Base-by-base conservation (phyloP, 2,329 filamentous ascomycete species). In the Mycocentrospora acerina region DNA sequence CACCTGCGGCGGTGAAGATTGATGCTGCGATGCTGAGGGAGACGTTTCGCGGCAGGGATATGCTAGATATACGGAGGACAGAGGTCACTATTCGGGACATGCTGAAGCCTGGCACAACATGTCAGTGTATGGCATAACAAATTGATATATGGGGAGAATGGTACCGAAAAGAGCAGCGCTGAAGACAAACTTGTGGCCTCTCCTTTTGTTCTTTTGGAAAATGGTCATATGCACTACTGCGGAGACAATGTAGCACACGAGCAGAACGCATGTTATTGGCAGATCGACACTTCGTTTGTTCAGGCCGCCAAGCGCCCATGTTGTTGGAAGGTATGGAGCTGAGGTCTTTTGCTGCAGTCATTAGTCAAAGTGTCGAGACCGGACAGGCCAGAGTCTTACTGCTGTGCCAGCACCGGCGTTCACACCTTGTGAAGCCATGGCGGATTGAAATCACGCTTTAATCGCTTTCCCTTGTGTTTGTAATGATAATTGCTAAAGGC, bases 1-100 rank as follows among this genome's bases (percentile, higher is more conserved):
- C 81, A 28, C 87, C 88, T 0, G 85, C 82, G 28, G 82, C 80
- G 43, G 86, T 79, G 57, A 91, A 82, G 59, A 91, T 78, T 49
- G 74, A 72, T 3, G 86, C 80, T 0, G 78, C 77, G 33, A 81
- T 77, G 4, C 70, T 74, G 4, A 82, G 55, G 5, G 53, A 55
- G 27, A 76, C 55, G 47, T 77, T 74, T 7, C 41, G 32, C 0
- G 60, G 59, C 7, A 57, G 41, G 30, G 51, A 27, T 53, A 66
- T 34, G 8, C 46, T 52, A 4, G 63, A 51, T 24, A 67, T 59
- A 12, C 61, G 50, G 4, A 74, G 50, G 12, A 48, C 51, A 38
- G 54, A 62, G 6, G 71, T 72, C 4, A 61, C 38, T 10, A 71
- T 65, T n/a, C 71, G 57, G 2, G 68, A 59, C 64, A 73, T 71